Conservation (phyloP, 148 eudicot species). For the Rhododendron henanense region DNA sequence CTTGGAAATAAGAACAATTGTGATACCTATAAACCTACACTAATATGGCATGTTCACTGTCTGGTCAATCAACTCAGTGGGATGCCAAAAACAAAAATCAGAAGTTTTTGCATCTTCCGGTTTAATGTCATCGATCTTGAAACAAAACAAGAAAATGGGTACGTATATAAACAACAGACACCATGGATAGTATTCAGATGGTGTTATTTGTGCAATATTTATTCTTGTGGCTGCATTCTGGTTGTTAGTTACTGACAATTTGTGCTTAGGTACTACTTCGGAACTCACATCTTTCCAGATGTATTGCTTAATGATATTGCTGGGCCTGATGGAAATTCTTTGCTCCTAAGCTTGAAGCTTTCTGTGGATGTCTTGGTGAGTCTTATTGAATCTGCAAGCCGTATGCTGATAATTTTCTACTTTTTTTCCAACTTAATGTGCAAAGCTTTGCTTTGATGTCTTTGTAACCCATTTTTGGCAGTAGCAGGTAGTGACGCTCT, state of each 20-base stretch:
- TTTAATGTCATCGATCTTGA: constrained; percentile 4
- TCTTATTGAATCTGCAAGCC: constrained; percentile 10
- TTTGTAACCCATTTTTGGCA: not conserved
- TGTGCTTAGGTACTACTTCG: constrained; percentile 57
- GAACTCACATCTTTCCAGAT: constrained; percentile 70
- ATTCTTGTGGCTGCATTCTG: not conserved
- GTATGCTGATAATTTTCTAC: not conserved
- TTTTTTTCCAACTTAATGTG: constrained; percentile 2
- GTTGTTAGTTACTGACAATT: not conserved
- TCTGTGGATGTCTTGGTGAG: constrained; percentile 95
- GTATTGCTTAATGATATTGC: constrained; percentile 96
- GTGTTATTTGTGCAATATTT: not conserved
- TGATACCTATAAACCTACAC: not conserved
- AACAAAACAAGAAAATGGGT: not conserved
- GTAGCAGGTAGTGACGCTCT: not conserved
- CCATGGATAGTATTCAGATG: not conserved
- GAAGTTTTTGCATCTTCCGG: not conserved
- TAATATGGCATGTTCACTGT: not conserved
- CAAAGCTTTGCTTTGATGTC: not conserved
- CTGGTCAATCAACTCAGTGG: not conserved
- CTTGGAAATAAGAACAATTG: not conserved
- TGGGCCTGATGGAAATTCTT: constrained; percentile 80
- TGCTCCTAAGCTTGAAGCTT: constrained; percentile 89
- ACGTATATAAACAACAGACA: not conserved
- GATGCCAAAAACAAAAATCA: not conserved